Conservation (phyloP, 2,329 filamentous ascomycete genomes). For the Didymella lethalis region DNA sequence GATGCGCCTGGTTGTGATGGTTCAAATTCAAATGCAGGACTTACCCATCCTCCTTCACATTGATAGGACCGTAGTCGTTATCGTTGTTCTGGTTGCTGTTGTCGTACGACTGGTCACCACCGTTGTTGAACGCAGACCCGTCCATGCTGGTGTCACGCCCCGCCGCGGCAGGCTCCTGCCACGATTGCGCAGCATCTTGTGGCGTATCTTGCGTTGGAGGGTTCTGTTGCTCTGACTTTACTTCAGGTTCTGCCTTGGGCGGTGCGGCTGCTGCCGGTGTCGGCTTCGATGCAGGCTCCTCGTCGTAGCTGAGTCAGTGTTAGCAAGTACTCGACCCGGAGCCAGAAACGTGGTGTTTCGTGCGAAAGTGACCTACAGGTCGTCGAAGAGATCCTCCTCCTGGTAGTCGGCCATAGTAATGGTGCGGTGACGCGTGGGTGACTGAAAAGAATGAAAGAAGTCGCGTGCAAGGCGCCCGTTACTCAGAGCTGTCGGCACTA, state of each 20-base stretch:
- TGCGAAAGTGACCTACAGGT: slow-evolving; percentile 72
- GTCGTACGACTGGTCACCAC: slow-evolving; percentile 43
- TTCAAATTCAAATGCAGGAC: slow-evolving; percentile 48
- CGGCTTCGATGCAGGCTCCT: slow-evolving; percentile 48
- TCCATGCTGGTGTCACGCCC: slow-evolving; percentile 45
- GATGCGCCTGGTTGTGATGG: slow-evolving; percentile 32
- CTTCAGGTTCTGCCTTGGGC: slow-evolving; percentile 33
- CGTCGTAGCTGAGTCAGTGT: slow-evolving; percentile 50
- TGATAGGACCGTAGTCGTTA: slow-evolving; percentile 62
- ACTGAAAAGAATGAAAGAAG: slow-evolving; percentile 2
- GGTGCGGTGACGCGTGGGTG: slow-evolving; percentile 1
- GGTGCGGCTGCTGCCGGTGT: slow-evolving; percentile 32
- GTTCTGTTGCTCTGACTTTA: slow-evolving; percentile 27
- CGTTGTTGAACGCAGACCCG: slow-evolving; percentile 40
- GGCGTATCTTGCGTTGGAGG: slow-evolving; percentile 30
- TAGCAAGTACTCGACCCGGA: slow-evolving; percentile 13
- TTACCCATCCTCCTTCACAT: slow-evolving; percentile 94
- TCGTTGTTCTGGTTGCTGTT: slow-evolving; percentile 46
- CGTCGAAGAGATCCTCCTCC: slow-evolving; percentile 94
- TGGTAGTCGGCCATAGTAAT: slow-evolving; percentile 66
- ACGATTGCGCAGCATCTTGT: slow-evolving; percentile 28
- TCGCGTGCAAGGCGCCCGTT: slow-evolving; percentile 1
- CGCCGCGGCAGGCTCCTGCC: slow-evolving; percentile 29
- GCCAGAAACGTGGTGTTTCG: background rate
- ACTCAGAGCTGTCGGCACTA: background rate